Conservation (phyloP, 1,139 yeast species). For the Yamadazyma membranifaciens region DNA sequence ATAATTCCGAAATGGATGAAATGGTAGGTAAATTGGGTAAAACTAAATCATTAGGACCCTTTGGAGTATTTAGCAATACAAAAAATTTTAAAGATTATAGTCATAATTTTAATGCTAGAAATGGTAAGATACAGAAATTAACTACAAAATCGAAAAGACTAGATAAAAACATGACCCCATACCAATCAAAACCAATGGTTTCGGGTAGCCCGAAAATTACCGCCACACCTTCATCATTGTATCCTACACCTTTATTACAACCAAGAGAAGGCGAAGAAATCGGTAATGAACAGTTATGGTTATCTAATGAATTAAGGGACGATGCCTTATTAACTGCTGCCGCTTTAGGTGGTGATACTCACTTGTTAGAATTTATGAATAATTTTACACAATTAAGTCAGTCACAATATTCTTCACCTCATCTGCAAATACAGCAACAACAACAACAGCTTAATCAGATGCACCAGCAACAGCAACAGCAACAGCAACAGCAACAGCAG, state of each 20-base stretch:
- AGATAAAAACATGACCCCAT: background rate
- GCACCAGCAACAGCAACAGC: background rate
- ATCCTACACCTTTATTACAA: constrained; percentile 9
- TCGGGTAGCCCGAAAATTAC: constrained; percentile 2
- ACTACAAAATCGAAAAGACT: background rate
- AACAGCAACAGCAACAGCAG: constrained; percentile 1
- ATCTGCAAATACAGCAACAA: background rate
- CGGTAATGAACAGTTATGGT: constrained; percentile 51
- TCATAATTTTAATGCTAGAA: background rate
- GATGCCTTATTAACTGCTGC: constrained; percentile 75
- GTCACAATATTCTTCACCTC: background rate
- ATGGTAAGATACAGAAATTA: background rate
- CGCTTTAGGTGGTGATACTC: constrained; percentile 64
- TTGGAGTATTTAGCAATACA: constrained; percentile 61
- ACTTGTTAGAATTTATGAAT: constrained; percentile 54
- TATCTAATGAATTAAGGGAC: constrained; percentile 66
- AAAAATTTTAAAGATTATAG: background rate
- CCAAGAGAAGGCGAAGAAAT: constrained; percentile 12
- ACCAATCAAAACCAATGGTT: background rate
- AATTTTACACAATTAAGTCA: constrained; percentile 13
- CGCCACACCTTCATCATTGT: constrained; percentile 6
- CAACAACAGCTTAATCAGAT: constrained; percentile 3
- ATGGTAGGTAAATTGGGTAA: constrained; percentile 36
- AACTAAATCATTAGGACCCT: constrained; percentile 72
- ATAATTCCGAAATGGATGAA: constrained; percentile 45